Evolutionary conservation across 2,329 filamentous ascomycete genomes (phyloP).

Genomic region (Colletotrichum tamarilloi): DNA sequence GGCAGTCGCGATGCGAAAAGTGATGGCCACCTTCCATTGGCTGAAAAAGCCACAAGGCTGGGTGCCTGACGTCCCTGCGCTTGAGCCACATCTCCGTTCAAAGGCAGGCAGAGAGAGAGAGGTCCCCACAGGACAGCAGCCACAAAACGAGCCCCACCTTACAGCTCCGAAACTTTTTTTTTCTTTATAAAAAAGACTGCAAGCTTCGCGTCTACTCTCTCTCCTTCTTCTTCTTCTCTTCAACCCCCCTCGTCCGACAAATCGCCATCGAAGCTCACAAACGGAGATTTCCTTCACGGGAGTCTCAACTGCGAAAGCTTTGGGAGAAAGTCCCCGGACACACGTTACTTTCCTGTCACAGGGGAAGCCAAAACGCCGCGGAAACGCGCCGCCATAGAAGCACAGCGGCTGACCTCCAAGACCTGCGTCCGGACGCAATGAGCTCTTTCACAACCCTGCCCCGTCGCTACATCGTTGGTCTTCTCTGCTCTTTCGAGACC

Average conservation of each 20-base stretch:
- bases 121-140: background rate
- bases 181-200: conserved; percentile 35
- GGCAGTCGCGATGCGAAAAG: conserved; percentile 36
- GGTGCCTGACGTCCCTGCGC: background rate
- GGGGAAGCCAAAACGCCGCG: conserved; percentile 65
- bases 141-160: conserved; percentile 18
- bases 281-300: conserved; percentile 71
- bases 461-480: conserved; percentile 58
- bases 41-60: conserved; percentile 32
- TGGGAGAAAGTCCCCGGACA: conserved; percentile 99
- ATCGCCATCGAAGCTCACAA: conserved; percentile 99
- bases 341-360: conserved; percentile 52
- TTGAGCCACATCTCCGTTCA: conserved; percentile 9
- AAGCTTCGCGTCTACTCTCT: conserved; percentile 28
- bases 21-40: conserved; percentile 20
- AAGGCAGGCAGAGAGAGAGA: background rate
- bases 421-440: conserved; percentile 61
- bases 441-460: conserved; percentile 48
- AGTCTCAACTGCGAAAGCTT: conserved; percentile 68
- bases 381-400: conserved; percentile 99
- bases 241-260: conserved; percentile 95
- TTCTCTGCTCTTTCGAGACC: conserved; percentile 35
- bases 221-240: conserved; percentile 55
- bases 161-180: conserved; percentile 5
- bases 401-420: conserved; percentile 88